Evolutionary conservation across 2,329 filamentous ascomycete species (phyloP).

Genomic region (Clarireedia hainanense): DNA sequence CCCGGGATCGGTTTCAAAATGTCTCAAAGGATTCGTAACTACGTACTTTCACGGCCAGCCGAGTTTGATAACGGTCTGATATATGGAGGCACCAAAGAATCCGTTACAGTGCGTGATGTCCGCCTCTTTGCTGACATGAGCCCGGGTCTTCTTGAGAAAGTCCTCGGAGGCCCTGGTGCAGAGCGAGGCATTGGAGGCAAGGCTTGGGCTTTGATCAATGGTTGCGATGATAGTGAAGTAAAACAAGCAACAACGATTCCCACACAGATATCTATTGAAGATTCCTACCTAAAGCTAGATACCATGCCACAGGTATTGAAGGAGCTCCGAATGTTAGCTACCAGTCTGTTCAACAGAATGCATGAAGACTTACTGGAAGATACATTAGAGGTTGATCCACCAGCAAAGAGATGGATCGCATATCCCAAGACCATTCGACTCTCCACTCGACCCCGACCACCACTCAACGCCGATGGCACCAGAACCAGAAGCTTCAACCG

Average conservation of each 20-base stretch:
- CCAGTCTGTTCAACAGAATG: constrained; percentile 71
- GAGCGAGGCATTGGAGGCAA: constrained; percentile 64
- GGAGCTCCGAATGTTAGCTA: constrained; percentile 61
- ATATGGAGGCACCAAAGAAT: constrained; percentile 42
- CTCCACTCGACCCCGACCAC: constrained; percentile 59
- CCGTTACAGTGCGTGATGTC: constrained; percentile 58
- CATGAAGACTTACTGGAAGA: constrained; percentile 60
- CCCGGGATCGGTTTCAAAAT: constrained; percentile 80
- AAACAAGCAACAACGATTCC: constrained; percentile 64
- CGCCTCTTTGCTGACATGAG: constrained; percentile 56
- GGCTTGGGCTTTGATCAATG: constrained; percentile 74
- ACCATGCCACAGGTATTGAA: constrained; percentile 54
- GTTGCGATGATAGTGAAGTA: constrained; percentile 69
- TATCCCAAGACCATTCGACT: constrained; percentile 75
- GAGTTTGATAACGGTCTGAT: constrained; percentile 37
- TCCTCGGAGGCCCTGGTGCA: constrained; percentile 63
- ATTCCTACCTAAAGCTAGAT: constrained; percentile 72
- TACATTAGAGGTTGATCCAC: constrained; percentile 15
- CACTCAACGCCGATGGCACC: constrained; percentile 41
- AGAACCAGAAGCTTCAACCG: constrained; percentile 56
- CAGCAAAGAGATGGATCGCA: constrained; percentile 56
- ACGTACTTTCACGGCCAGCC: constrained; percentile 41
- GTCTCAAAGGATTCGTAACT: constrained; percentile 57
- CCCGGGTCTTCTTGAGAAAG: constrained; percentile 53
- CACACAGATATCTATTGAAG: constrained; percentile 88